Evolutionary conservation across 2,329 filamentous ascomycete genomes (phyloP), one percentile per base, ranked within the genome.

Genomic region (Blumeria hordei): DNA sequence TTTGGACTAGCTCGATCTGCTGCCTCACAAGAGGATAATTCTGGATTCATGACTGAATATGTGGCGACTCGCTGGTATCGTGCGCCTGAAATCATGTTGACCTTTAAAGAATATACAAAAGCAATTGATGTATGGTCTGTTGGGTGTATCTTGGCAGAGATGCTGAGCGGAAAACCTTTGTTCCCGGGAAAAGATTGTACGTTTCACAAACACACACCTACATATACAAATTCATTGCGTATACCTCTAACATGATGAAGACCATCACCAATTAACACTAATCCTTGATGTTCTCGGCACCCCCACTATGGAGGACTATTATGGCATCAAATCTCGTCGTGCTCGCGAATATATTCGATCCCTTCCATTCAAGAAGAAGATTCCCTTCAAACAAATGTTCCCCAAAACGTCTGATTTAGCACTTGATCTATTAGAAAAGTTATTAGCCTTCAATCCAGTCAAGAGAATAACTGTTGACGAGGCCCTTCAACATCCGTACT

Each of bases 41-140:
- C 90, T n/a, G 92, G 92, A 21, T 98, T 98, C 78, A 98, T 98
- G 92, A 98, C 92, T 14, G 92, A 98, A 93, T 98, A 98, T 68
- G 92, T 98, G 56, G 92, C 92, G 54, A 98, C 92, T 50, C 83
- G 92, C 65, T 98, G 92, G 92, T 98, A 98, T 71, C 88, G 92
- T 69, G 92, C 92, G 6, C 92, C 92, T 3, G 92, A 98, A 69
- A 98, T 98, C 69, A 98, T 98, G 92, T 83, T 98, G 72, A 98
- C 92, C 11, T 98, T 96, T 75, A 96, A 98, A 73, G 92, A 98
- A 71, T 98, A 98, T 72, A 98, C 92, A 64, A 98, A 96, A 71
- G 92, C 92, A 45, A 98, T 98, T 66, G 92, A 98, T 66, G 88
- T 98, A 10, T 98, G 92, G 92, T 95, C 88, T 64, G 92, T 98